Percentiles rank a stretch among this genome's conserved stretches.
These are phyloP conservation scores for sorghum (Sorghum bicolor) DNA, from an alignment of 176 grass and related monocot species.

Conservation along the genomic window Sorghum_bicolor_NCBIv3 NC_012872.2:6516001-6516500, in stretches of 20 bases:
- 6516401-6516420: neutral
- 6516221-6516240: neutral
- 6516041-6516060: neutral
- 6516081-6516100: neutral
- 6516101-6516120: neutral
- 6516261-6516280: neutral
- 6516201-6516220: conserved; percentile 6
- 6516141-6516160: conserved; percentile 15
- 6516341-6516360: neutral
- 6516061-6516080: neutral
- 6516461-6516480: neutral
- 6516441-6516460: neutral
- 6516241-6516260: neutral
- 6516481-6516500: neutral
- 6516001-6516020: neutral
- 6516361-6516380: neutral
- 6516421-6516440: neutral
- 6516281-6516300: neutral
- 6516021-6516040: neutral
- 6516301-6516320: neutral
- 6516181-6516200: neutral
- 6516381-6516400: neutral
- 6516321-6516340: neutral
- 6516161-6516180: neutral
- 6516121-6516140: conserved; percentile 19